Base-by-base conservation (phyloP, 805 yeast species). In the Lipomyces starkeyi region DNA sequence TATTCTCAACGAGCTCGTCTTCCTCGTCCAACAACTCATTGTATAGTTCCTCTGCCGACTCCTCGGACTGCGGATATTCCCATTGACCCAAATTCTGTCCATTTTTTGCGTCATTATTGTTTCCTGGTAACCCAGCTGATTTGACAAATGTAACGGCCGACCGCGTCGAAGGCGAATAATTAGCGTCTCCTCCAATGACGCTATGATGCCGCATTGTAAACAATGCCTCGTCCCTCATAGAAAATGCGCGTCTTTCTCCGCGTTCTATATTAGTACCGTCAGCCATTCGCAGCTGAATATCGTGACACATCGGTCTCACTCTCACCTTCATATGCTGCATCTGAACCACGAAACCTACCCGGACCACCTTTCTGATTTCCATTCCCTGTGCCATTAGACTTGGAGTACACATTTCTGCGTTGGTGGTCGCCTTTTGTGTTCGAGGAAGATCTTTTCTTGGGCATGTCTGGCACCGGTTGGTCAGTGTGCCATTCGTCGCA, bases 21-120 rank as follows among this genome's bases (percentile, higher is more conserved):
- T 70, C 73, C 25, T 69, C 73, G 49, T 70, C 63, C 11, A 69
- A 61, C n/a, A 66, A 17, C 43, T 65, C 59, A 17, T 69, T 57
- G 49, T 70, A 66, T 5, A 69, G 47, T 22, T 37, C 62, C 25
- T 61, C 55, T 47, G 52, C 57, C 3, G 57, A 54, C 20, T 40
- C 65, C 3, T 62, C 58, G 49, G 7, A 11, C 6, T 56, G 49
- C 22, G 49, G 20, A 43, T 17, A n/a, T 7, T 43, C 49, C 49
- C 13, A 43, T 43, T 17, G 22, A 43, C 49, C 2, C 61, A 9
- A 40, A 61, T 13, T 2, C n/a, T 1, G 32, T 54, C 60, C 52
- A 63, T 17, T 58, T 62, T 17, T 49, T 53, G 22, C 49, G n/a
- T 3, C 22, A n/a, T 17, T 43, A 43, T 43, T n/a, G 20, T 43